Evolutionary conservation across 2,329 filamentous ascomycete species (phyloP), one percentile per base, ranked within the genome.

Genomic region (Pseudogymnoascus sp.): DNA sequence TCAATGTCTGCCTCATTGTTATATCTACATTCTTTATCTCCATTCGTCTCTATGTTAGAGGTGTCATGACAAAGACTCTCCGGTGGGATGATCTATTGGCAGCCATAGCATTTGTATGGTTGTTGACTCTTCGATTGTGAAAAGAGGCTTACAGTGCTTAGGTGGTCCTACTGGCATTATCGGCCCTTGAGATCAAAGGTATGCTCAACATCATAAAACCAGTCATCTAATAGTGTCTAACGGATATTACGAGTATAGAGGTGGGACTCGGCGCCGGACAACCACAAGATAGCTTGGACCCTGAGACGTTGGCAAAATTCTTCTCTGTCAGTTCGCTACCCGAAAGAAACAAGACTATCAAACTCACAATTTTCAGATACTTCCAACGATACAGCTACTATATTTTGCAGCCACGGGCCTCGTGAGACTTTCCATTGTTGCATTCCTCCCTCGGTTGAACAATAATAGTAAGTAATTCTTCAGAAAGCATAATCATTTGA

Each of bases 361-460:
- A 53, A 11, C n/a, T 28, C 31, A 24, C 6, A 31, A 8, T n/a
- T 22, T 50, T 35, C 28, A 65, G 61, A 8, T 59, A 28, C 35
- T 66, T 22, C 53, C 50, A 24, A 63, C 61, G 11, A 61, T 65
- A 40, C 64, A 66, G 16, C 38, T 70, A 2, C 22, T 69, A 10
- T 69, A 66, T 61, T 73, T 77, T 61, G 68, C 73, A 63, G 68
- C 65, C 2, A 69, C 74, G 1, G 74, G 72, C 14, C 63, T 73
- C 3, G 70, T 76, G 24, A 68, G 75, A 50, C 61, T 76, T 14
- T 70, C 74, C 2, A 74, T 77, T 33, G 68, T 74, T 7, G 71
- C 72, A 6, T 75, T 77, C 63, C 64, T 76, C 11, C 70, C 72
- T 8, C 71, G 74, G n/a, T 68, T 77, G 12, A 67, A 66, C 56